Base-by-base conservation (phyloP, 306 rosid genomes). In the Malus asiatica region DNA sequence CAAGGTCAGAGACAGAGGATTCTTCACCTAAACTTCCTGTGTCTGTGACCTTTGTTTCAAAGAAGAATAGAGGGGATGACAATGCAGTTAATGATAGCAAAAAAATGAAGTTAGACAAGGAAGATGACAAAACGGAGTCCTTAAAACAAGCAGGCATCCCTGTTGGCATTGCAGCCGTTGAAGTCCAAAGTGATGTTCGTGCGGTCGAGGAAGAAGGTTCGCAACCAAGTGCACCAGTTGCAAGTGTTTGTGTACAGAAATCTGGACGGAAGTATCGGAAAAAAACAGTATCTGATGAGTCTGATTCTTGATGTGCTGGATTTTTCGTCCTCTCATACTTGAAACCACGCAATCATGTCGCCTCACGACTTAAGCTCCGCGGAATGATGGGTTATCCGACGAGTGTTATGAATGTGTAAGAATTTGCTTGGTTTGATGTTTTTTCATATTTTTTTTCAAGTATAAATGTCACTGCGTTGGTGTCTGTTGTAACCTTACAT, bases 21-120 rank as follows among this genome's bases (percentile, higher is more conserved):
- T 53, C 72, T 57, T 45, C 68, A 20, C 55, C 66, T 20, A 72
- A 71, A 58, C 68, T 79, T 27, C 83, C 81, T 3, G 55, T 59
- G 75, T 57, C 83, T 25, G 75, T 75, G 66, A 70, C 69, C 45
- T 83, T 83, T 71, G 29, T 71, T 59, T 52, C 81, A 8, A 79
- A 66, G 78, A 83, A 59, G 58, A 71, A 78, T 72, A 11, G 40
- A 14, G 46, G 75, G 44, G 84, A 80, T 70, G 57, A 55, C 25
- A 11, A 63, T 51, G 51, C 30, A 33, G 73, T 44, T 11, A 59
- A 67, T 45, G 63, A 55, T 35, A 3, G 71, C 71, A 32, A 20
- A 13, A 55, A 20, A 33, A 52, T 6, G n/a, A 32, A 62, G 72
- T 69, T 77, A 65, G 66, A 52, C 5, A 15, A 62, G 46, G 82